Conservation (phyloP, 495 filamentous ascomycete genomes). For the Hypoxylon intermedium region DNA sequence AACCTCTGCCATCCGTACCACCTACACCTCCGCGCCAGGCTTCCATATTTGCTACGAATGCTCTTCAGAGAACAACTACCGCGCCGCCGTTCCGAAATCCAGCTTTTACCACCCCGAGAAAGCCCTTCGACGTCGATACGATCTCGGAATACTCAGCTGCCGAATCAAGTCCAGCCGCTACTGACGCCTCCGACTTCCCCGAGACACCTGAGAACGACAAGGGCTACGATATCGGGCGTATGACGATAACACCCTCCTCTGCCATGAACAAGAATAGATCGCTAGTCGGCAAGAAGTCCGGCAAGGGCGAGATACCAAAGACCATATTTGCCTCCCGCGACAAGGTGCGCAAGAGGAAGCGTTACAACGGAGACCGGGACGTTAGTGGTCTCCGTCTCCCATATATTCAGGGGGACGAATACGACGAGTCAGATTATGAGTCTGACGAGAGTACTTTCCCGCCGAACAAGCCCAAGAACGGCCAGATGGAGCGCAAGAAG, state of each 20-base stretch:
- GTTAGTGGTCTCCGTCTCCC: conserved; percentile 52
- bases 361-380: conserved; percentile 49
- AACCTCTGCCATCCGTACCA: conserved; percentile 46
- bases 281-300: conserved; percentile 52
- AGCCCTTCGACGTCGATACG: conserved; percentile 65
- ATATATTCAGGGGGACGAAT: conserved; percentile 52
- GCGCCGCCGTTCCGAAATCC: conserved; percentile 67
- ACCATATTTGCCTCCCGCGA: conserved; percentile 41
- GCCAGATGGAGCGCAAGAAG: conserved; percentile 47
- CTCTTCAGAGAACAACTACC: conserved; percentile 42
- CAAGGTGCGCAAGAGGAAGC: conserved; percentile 57
- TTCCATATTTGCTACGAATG: conserved; percentile 48
- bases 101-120: conserved; percentile 82
- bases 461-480: conserved; percentile 28
- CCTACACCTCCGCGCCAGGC: conserved; percentile 40
- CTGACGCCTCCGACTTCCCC: conserved; percentile 68
- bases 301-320: conserved; percentile 50
- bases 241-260: conserved; percentile 50
- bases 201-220: conserved; percentile 54
- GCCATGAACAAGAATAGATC: conserved; percentile 47
- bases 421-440: conserved; percentile 67
- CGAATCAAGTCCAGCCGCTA: conserved; percentile 78
- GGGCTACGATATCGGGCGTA: conserved; percentile 43
- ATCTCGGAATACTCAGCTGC: conserved; percentile 74
- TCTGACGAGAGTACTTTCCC: conserved; percentile 48